A percentile compares a stretch with the other conserved stretches of the same genome.
These are phyloP conservation scores for Trichoderma brevicompactum DNA, from an alignment of 2,329 filamentous ascomycete species.

Conservation along the genomic window DNA sequence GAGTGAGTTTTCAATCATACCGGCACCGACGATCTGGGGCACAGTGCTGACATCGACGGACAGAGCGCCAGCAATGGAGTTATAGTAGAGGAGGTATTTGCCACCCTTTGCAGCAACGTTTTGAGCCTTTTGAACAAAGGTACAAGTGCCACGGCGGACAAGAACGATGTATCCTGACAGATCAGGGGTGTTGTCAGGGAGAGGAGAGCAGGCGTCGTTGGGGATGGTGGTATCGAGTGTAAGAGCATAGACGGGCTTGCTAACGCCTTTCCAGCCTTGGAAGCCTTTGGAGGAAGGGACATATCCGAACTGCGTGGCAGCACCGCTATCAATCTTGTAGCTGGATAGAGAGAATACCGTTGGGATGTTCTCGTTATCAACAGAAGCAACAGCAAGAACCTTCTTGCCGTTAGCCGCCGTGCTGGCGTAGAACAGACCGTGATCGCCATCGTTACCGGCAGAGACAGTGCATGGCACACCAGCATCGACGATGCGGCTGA, in stretches of 20 bases:
- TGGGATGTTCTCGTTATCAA: constrained; percentile 47
- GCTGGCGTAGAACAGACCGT: constrained; percentile 47
- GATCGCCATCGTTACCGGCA: constrained; percentile 50
- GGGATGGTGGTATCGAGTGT: constrained; percentile 53
- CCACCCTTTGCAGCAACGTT: constrained; percentile 60
- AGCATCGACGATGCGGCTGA: constrained; percentile 48
- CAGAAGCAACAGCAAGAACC: constrained; percentile 51
- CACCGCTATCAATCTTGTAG: constrained; percentile 45
- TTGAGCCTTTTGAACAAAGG: constrained; percentile 57
- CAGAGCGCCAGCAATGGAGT: constrained; percentile 50
- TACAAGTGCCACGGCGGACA: constrained; percentile 62
- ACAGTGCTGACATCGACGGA: constrained; percentile 40
- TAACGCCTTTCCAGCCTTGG: constrained; percentile 38
- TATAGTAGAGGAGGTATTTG: constrained; percentile 65
- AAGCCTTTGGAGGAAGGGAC: constrained; percentile 50
- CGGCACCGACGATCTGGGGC: constrained; percentile 43
- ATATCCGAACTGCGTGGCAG: constrained; percentile 48
- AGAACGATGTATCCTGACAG: constrained; percentile 62
- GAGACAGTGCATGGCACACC: constrained; percentile 49
- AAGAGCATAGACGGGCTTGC: constrained; percentile 56
- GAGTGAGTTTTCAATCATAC: constrained; percentile 48
- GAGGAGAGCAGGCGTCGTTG: constrained; percentile 56
- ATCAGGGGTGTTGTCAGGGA: constrained; percentile 59
- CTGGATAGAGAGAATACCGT: constrained; percentile 43
- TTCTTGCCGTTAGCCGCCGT: constrained; percentile 47